Conservation (phyloP, 345 rosid species). For the Xanthoceras sorbifolium region DNA sequence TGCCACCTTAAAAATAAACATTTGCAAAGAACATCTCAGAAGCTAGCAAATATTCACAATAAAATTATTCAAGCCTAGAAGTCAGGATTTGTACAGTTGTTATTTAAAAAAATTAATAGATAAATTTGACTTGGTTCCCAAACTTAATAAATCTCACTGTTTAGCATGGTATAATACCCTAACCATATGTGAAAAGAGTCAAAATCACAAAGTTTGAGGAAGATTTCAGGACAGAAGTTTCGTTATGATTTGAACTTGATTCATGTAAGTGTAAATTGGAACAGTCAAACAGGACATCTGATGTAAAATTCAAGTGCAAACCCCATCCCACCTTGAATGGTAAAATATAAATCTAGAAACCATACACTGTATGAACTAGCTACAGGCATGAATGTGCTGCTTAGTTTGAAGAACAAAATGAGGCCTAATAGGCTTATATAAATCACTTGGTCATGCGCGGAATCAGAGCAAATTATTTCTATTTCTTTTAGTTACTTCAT, state of each 20-base stretch:
- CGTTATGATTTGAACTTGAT: not conserved
- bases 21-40: not conserved
- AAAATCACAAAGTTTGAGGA: not conserved
- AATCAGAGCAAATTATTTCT: not conserved
- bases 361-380: not conserved
- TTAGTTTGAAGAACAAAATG: not conserved
- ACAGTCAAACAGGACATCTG: not conserved
- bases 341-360: not conserved
- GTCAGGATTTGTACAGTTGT: not conserved
- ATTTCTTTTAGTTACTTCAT: not conserved
- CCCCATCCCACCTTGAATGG: too few relatives aligned
- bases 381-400: not conserved
- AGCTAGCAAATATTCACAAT: not conserved
- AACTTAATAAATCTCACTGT: too few relatives aligned
- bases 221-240: not conserved
- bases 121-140: too few relatives aligned
- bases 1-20: conserved; percentile 59
- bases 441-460: not conserved
- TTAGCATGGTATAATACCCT: too few relatives aligned
- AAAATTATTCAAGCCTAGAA: conserved; percentile 8
- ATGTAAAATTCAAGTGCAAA: not conserved
- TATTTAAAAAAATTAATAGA: too few relatives aligned
- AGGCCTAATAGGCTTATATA: too few relatives aligned
- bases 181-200: too few relatives aligned
- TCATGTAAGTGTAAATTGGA: not conserved